Evolutionary conservation across 73 alveolate genomes (phyloP), one percentile per base, ranked within the genome.

Genomic region (Paraurostyla sp.): DNA sequence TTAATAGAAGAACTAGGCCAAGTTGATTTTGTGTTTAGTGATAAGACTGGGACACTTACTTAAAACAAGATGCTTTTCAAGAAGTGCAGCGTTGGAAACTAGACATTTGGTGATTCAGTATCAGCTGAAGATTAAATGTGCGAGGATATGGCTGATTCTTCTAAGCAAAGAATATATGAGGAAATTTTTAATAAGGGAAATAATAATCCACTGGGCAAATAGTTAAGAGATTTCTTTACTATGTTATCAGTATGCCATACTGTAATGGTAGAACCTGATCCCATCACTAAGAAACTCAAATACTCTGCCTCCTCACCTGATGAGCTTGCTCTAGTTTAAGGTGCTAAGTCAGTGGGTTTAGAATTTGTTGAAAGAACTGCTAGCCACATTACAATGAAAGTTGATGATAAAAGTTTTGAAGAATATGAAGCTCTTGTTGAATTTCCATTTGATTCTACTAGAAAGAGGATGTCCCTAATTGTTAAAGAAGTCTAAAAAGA

Each of bases 1-100:
- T 62, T 93, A 85, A 92, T 93, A 23, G 97, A 93, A 93, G 97
- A 93, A 91, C 89, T 93, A 63, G 97, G 97, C 3, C 96, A 93
- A 87, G 95, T 91, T 20, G 95, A 93, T 73, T 91, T 93, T 60
- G 95, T 93, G 23, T 78, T 93, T 32, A 38, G 92, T 22, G 97
- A 93, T 86, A 93, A 93, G 86, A 93, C 97, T 18, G 97, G 97
- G 18, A 93, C 97, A 27, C 56, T 93, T 42, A 93, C 97, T 6
- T 71, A 93, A 83, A 93, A 93, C 73, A 86, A 75, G 52, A 91
- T 93, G 97, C 63, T 83, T 40, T 93, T 93, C 68, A 93, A 85
- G 46, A 87, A 38, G 52, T 87, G 91, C 92, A 49, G 71, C 6
- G 48, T 87, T 0, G 69, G 63, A 41, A 82, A 73, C 36, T 42